Evolutionary conservation across 495 filamentous ascomycete species (phyloP), one percentile per base, ranked within the genome.

Genomic region (Paragyromitra xinjiangensis): DNA sequence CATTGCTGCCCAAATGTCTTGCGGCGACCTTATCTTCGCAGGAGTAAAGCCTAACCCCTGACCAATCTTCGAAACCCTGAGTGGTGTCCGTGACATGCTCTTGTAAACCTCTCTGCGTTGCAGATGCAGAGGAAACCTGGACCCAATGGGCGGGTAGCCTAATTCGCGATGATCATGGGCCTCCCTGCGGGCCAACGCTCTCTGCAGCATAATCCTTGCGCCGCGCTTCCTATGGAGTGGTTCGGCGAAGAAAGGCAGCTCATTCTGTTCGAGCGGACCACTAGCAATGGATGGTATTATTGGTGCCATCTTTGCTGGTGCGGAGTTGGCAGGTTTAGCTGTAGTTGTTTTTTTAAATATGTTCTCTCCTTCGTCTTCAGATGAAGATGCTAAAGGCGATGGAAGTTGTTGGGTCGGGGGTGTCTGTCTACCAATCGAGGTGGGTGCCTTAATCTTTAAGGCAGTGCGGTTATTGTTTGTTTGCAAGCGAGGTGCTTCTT

Each of bases 381-480:
- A 79, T n/a, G 74, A 70, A 19, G 80, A 81, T 16, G 79, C 69
- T 6, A 78, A 69, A 39, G 80, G 80, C n/a, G 80, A 81, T 26
- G 80, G 80, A 37, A 81, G 62, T 42, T 81, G 79, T 40, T 81
- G 80, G 3, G 79, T 64, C n/a, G 79, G 59, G 42, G 77, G 61
- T n/a, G 58, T 75, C n/a, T 78, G 61, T 42, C 44, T 66, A 29
- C 42, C 48, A n/a, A 45, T 72, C 19, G 66, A 66, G 34, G 44
- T 22, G 5, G 66, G 66, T 0, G 75, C 75, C 19, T 67, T 79
- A 22, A 79, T 72, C 42, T 78, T 79, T 51, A 79, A 45, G 11
- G 58, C 42, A 9, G 51, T 19, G 12, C 77, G 77, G 24, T 34
- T 44, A 61, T 51, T 66, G 55, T 39, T 65, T 34, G 61, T 56